Percentiles rank a stretch among this genome's conserved stretches.
These are phyloP conservation scores for Telfairia occidentalis DNA, from an alignment of 331 rosid genomes.

Conservation along the genomic window DNA sequence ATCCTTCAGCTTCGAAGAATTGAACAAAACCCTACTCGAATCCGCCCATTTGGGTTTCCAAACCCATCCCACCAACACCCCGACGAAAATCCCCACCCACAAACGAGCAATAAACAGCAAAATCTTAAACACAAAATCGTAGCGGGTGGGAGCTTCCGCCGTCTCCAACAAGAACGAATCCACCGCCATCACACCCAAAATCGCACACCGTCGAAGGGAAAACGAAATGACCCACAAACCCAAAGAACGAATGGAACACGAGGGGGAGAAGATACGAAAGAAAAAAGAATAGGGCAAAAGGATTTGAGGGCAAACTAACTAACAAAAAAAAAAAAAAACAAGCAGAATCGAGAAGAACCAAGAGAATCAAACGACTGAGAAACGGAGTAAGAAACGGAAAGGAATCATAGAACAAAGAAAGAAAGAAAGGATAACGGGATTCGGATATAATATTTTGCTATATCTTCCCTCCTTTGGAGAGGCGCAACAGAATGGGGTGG, in stretches of 20 bases:
- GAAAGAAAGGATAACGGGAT: not conserved
- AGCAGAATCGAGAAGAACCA: not conserved
- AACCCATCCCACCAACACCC: constrained; percentile 57
- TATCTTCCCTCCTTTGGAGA: not conserved
- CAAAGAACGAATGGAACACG: not conserved
- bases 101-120: constrained; percentile 33
- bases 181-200: constrained; percentile 26
- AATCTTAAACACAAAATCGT: constrained; percentile 27
- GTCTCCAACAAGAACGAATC: constrained; percentile 30
- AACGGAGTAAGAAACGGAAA: not conserved
- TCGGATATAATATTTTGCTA: not conserved
- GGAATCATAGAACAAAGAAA: not conserved
- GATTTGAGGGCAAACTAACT: not conserved
- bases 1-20: constrained; percentile 22
- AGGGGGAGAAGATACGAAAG: not conserved
- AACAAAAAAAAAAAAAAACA: not conserved
- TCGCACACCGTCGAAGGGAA: no score
- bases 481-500: not conserved
- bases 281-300: not conserved
- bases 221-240: not conserved
- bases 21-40: constrained; percentile 26
- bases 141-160: constrained; percentile 20
- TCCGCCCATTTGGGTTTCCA: constrained; percentile 62
- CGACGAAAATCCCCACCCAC: constrained; percentile 51
- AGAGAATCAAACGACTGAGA: not conserved